phyloP scores from a whole-genome alignment of 768 basidiomycete genomes.

The Tephrocybe sp. region DNA sequence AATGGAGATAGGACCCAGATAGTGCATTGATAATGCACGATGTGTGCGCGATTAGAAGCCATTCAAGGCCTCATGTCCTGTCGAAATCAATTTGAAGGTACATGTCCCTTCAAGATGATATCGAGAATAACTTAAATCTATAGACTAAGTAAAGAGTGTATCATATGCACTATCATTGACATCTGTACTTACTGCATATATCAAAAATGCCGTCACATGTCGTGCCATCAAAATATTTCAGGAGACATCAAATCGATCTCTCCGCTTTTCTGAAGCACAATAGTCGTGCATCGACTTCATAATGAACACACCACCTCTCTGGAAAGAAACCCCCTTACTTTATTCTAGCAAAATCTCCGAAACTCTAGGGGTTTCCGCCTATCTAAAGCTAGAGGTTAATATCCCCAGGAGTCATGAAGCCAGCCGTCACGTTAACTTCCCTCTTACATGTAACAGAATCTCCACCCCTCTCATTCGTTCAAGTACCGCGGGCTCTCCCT shows the following conservation, averaged over 20 bases:
- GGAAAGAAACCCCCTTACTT: constrained; percentile 67
- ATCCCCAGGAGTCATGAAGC: too few species aligned
- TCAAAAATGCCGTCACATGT: too few species aligned
- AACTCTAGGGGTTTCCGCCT: constrained; percentile 48
- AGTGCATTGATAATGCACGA: too few species aligned
- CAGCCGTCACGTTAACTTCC: too few species aligned
- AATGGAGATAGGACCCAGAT: too few species aligned
- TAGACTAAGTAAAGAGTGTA: too few species aligned
- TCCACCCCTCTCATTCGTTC: constrained; percentile 76
- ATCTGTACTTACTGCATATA: background rate
- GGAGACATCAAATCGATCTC: background rate
- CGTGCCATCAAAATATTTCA: too few species aligned
- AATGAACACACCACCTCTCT: constrained; percentile 31
- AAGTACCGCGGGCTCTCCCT: constrained; percentile 73
- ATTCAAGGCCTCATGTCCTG: too few species aligned
- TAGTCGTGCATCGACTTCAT: background rate
- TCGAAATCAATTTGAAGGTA: too few species aligned
- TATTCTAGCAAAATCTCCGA: constrained; percentile 60
- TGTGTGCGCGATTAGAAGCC: too few species aligned
- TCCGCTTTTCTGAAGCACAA: background rate
- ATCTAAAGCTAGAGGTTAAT: constrained; percentile 72
- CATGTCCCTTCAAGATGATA: too few species aligned
- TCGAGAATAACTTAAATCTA: too few species aligned
- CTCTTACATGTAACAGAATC: constrained; percentile 56
- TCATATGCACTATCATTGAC: background rate